Evolutionary conservation across 2,329 filamentous ascomycete species (phyloP).

Genomic region (Aspergillus spinulosporus): DNA sequence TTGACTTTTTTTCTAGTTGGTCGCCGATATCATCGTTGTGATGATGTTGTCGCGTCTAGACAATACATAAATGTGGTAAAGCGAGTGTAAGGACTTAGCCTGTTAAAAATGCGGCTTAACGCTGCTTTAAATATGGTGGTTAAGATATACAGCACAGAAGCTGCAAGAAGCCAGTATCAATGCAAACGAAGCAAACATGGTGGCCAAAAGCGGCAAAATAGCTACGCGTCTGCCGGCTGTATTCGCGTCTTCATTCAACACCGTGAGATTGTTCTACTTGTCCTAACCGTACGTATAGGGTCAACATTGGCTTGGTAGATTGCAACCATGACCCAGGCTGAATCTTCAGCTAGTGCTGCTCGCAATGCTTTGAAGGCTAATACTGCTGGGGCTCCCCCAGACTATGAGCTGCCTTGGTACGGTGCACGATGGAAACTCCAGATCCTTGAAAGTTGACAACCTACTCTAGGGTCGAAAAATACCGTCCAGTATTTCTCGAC

Average conservation of each 20-base stretch:
- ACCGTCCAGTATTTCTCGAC: conserved; percentile 89
- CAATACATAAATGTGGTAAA: not conserved
- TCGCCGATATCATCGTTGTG: not conserved
- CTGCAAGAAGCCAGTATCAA: not conserved
- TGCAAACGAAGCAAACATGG: conserved; percentile 12
- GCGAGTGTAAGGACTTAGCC: not conserved
- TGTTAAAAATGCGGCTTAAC: not conserved
- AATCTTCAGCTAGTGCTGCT: conserved; percentile 48
- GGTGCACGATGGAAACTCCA: not conserved
- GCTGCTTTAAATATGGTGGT: not conserved
- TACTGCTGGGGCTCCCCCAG: conserved; percentile 41
- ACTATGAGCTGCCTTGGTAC: conserved; percentile 54
- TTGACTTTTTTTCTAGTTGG: not conserved
- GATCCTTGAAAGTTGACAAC: not conserved
- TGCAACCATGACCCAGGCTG: conserved; percentile 46
- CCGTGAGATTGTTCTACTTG: not conserved
- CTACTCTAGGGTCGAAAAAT: conserved; percentile 86
- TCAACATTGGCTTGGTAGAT: not conserved
- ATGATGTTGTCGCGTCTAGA: no score
- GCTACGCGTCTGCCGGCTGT: conserved; percentile 28
- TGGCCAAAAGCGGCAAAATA: conserved; percentile 10
- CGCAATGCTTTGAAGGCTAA: conserved; percentile 44
- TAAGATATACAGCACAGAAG: not conserved
- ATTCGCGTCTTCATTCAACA: conserved; percentile 26
- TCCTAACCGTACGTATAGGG: not conserved